Base-by-base conservation (phyloP, 192 early-diverging fungal species). In the Podila epigama region DNA sequence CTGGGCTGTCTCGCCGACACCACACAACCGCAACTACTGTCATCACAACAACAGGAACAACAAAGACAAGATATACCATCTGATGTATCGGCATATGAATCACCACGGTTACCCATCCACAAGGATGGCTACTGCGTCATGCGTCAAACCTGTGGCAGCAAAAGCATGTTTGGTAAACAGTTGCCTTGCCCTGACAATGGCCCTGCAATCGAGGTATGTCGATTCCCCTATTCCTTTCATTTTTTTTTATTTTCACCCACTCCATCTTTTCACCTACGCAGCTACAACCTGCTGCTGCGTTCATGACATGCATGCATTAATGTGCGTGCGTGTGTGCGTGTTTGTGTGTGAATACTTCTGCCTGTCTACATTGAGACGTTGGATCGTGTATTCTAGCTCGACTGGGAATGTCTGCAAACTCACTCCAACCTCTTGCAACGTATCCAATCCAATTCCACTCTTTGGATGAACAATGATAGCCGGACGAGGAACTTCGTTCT, bases 81-180 rank as follows among this genome's bases (percentile, higher is more conserved):
- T n/a, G n/a, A n/a, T n/a, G n/a, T n/a, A 41, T 62, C 59, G 57
- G 37, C 52, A 50, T 55, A 6, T 42, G 63, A 16, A 18, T 58
- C 32, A 50, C 48, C 29, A 6, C 37, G 25, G 37, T 58, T 31
- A 41, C 58, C 48, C 44, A 35, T 85, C 40, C 87, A 88, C 51
- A 54, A 81, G 50, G 67, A 80, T 6, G 88, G 87, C 16, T 79
- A 79, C 39, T 90, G 89, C 62, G 82, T 84, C 55, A 90, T 90
- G 89, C 75, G 78, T 5, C 86, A 85, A 16, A 81, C 88, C 28
- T 90, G 89, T 60, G 86, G 81, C 20, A 69, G 73, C 12, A 85
- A 80, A 22, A 33, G 54, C 5, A 60, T 70, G 16, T 83, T 82
- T 75, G 72, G 82, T 22, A 75, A 79, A 22, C 65, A 75, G 28